Evolutionary conservation across 305 asterid species (phyloP), one percentile per base, ranked within the genome.

Genomic region (Rubia tinctorum): DNA sequence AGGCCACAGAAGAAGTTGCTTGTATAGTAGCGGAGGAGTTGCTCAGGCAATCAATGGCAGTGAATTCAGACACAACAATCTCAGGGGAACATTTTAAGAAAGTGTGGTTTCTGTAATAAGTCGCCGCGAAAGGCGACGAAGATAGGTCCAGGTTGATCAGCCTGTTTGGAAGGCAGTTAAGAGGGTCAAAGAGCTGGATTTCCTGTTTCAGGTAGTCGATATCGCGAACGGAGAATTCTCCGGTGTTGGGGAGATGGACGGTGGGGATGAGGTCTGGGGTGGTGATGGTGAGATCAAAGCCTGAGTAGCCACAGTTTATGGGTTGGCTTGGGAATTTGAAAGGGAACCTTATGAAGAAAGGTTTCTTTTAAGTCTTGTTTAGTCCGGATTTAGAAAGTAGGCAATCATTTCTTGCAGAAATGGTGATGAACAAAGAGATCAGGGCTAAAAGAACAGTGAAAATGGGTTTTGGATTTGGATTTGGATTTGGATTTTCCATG

Each of bases 31-130:
- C 20, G 1, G 91, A 84, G 40, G 85, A 76, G 72, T 88, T 87
- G 88, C 97, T 84, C 3, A 92, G 88, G 83, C 97, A 92, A 51
- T 69, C 80, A 53, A 91, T 77, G 45, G 59, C 65, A 5, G 76
- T 39, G 55, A 83, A 73, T 0, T 51, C 75, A 8, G 83, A 71
- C 59, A 18, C 20, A 0, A 62, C 22, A 7, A 23, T 25, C 49
- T 62, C 87, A 0, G 83, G 62, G 14, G 95, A 81, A 70, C 96
- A 92, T 23, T 86, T 83, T 23, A 91, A 80, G 78, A 91, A 81
- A 44, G 92, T 88, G 81, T 78, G 85, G 69, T 79, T 86, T 49
- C 68, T 60, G 15, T 75, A 69, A 76, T 59, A 82, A 14, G 71
- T 71, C 22, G 81, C 55, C 14, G 4, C 49, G 74, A 88, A 91